Evolutionary conservation across 2,329 filamentous ascomycete genomes (phyloP).

Genomic region (Calonectria pseudoturangicola): DNA sequence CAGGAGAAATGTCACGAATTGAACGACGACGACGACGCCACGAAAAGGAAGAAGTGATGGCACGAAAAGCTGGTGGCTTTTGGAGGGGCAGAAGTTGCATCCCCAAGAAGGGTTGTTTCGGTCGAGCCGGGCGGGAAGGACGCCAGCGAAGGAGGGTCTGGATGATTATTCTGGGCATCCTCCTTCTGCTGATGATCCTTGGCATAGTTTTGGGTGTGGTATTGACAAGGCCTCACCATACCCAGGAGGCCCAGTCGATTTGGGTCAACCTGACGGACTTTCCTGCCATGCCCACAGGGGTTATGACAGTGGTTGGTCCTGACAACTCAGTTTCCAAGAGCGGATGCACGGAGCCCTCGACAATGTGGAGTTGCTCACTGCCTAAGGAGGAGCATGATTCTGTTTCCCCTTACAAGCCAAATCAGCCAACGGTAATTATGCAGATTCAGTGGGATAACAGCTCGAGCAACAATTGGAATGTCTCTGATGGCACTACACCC

Average conservation of each 20-base stretch:
- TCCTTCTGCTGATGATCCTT: constrained; percentile 74
- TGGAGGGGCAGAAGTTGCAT: constrained; percentile 81
- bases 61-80: constrained; percentile 73
- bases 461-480: constrained; percentile 70
- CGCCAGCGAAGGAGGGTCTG: constrained; percentile 78
- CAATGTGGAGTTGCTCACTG: constrained; percentile 90
- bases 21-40: constrained; percentile 73
- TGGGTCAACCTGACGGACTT: constrained; percentile 93
- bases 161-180: constrained; percentile 68
- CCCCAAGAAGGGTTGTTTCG: constrained; percentile 78
- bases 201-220: constrained; percentile 75
- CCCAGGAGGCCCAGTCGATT: constrained; percentile 62
- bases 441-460: constrained; percentile 84
- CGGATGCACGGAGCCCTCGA: constrained; percentile 82
- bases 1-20: constrained; percentile 64
- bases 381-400: constrained; percentile 84
- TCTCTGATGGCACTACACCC: constrained; percentile 62
- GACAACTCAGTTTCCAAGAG: constrained; percentile 78
- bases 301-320: constrained; percentile 85
- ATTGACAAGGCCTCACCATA: constrained; percentile 61
- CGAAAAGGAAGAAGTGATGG: constrained; percentile 80
- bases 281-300: constrained; percentile 89
- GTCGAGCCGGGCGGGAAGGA: constrained; percentile 77
- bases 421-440: constrained; percentile 86
- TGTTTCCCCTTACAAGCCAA: constrained; percentile 76